These are phyloP conservation scores for Astrothelium subdiscretum DNA, from an alignment of 495 filamentous ascomycete species.

Conservation along the genomic window DNA sequence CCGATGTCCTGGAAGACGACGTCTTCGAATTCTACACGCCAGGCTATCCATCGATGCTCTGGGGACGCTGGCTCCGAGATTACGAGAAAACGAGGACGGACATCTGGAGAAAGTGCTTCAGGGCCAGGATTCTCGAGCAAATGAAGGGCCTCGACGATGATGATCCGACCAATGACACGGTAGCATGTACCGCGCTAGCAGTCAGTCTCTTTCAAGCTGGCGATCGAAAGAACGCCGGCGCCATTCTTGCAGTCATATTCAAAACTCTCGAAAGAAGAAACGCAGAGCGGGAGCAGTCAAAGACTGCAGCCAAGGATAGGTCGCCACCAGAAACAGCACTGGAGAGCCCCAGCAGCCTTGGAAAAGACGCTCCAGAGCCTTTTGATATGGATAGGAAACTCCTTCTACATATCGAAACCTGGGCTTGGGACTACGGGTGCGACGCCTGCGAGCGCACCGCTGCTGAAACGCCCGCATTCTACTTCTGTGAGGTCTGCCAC, in stretches of 20 bases:
- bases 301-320: background rate
- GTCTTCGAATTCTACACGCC: background rate
- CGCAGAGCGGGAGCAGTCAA: background rate
- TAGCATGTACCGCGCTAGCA: background rate
- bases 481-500: background rate
- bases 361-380: background rate
- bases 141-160: background rate
- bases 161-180: background rate
- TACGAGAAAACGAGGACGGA: background rate
- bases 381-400: no score
- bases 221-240: background rate
- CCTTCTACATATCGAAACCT: background rate
- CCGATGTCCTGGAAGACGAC: background rate
- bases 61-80: background rate
- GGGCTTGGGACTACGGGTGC: background rate
- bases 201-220: background rate
- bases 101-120: background rate
- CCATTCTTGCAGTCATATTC: background rate
- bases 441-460: background rate
- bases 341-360: background rate
- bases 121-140: background rate
- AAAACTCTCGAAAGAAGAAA: background rate
- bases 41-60: background rate
- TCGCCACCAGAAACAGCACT: background rate
- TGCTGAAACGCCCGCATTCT: background rate